Conservation (phyloP, 257 asterid species). For the Cynanchum wilfordii region DNA sequence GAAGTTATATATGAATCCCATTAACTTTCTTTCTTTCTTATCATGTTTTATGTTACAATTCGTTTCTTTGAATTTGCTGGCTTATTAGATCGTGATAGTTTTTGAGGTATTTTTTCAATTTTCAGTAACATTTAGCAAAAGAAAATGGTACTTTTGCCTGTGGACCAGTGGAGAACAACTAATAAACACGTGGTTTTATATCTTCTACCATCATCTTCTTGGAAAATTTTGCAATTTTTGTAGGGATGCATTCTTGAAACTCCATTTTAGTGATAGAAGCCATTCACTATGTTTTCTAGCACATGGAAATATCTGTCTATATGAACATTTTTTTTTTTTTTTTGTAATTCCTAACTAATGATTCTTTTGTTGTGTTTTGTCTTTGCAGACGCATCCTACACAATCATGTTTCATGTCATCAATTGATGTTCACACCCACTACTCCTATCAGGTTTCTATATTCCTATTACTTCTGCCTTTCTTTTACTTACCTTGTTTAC, state of each 20-base stretch:
- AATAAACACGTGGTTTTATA: neutral
- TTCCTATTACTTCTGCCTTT: constrained; percentile 5
- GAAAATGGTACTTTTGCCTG: neutral
- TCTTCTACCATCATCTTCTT: neutral
- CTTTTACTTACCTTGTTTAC: neutral
- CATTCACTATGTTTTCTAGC: neutral
- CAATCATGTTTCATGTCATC: constrained; percentile 99
- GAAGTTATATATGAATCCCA: neutral
- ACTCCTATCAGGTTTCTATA: constrained; percentile 78
- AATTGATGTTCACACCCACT: constrained; percentile 93
- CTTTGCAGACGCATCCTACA: constrained; percentile 95
- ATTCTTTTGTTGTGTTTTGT: constrained; percentile 19
- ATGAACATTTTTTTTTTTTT: too few species aligned
- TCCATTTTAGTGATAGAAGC: neutral
- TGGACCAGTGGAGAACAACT: too few species aligned
- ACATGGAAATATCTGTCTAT: neutral
- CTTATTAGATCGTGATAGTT: neutral
- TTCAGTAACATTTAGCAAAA: neutral
- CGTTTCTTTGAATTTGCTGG: neutral
- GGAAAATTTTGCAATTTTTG: neutral
- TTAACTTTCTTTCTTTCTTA: neutral
- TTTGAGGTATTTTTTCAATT: neutral
- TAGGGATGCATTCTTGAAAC: neutral
- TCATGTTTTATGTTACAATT: neutral
- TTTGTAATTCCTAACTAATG: neutral